These are phyloP conservation scores for Borovskyia barvae DNA, from an alignment of 208 protist genomes.

Conservation along the genomic window DNA sequence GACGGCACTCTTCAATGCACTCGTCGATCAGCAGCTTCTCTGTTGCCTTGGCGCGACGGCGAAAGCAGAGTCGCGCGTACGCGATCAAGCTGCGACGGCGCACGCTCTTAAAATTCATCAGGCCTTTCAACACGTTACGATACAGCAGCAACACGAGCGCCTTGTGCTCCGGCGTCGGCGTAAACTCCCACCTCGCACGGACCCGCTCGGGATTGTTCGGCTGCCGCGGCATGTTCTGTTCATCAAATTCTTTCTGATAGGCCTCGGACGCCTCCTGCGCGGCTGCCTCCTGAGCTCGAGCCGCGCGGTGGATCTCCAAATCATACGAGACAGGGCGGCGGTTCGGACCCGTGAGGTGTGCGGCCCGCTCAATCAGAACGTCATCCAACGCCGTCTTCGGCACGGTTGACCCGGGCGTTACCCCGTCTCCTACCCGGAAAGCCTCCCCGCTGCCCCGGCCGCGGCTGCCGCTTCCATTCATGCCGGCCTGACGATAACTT, in stretches of 20 bases:
- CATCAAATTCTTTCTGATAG: slow-evolving; percentile 36
- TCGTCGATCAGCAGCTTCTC: slow-evolving; percentile 90
- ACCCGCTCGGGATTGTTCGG: slow-evolving; percentile 20
- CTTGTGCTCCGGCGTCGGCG: slow-evolving; percentile 63
- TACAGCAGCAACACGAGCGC: slow-evolving; percentile 80
- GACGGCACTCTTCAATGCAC: slow-evolving; percentile 83
- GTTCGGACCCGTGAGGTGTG: slow-evolving; percentile 27
- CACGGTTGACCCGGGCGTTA: slow-evolving; percentile 21
- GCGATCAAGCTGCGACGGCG: slow-evolving; percentile 78
- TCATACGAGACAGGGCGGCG: slow-evolving; percentile 53
- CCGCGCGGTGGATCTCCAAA: slow-evolving; percentile 29
- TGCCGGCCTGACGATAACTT: slow-evolving; percentile 7
- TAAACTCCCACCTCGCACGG: slow-evolving; percentile 69
- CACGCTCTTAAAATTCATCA: slow-evolving; percentile 79
- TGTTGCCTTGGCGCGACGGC: slow-evolving; percentile 65
- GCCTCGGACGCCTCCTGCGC: slow-evolving; percentile 13
- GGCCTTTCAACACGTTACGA: slow-evolving; percentile 77
- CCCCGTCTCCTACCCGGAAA: no score
- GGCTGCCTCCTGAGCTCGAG: slow-evolving; percentile 20
- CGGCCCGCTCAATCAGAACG: slow-evolving; percentile 30
- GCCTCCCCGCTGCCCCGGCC: slow-evolving; percentile 9
- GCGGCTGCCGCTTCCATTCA: neutral
- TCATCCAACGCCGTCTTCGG: slow-evolving; percentile 43
- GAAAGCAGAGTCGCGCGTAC: slow-evolving; percentile 78
- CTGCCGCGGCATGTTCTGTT: slow-evolving; percentile 54